Conservation (phyloP, 192 early-diverging fungal species). For the Fimicolochytrium jonesii region DNA sequence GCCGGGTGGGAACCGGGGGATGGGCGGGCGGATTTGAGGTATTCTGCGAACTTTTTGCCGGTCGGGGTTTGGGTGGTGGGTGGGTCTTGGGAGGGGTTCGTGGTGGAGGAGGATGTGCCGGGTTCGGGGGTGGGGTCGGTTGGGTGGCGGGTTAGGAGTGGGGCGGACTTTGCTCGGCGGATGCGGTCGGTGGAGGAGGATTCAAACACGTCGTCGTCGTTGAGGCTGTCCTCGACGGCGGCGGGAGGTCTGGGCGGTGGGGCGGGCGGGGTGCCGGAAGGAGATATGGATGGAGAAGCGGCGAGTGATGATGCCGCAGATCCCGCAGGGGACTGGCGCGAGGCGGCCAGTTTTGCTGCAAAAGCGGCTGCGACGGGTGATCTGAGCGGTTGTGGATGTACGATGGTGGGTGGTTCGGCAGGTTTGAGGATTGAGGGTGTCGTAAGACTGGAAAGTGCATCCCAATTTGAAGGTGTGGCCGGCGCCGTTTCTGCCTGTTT, state of each 20-base stretch:
- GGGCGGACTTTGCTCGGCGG: neutral
- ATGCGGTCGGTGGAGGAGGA: neutral
- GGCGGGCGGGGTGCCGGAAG: too few relatives aligned
- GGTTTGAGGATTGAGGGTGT: neutral
- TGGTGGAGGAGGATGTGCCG: neutral
- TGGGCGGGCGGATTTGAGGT: too few relatives aligned
- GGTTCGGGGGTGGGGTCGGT: neutral
- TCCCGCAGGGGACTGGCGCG: too few relatives aligned
- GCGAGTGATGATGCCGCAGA: too few relatives aligned
- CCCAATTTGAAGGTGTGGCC: too few relatives aligned
- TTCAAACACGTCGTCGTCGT: too few relatives aligned
- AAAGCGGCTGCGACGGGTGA: neutral
- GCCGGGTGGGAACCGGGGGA: neutral
- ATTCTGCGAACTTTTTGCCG: too few relatives aligned
- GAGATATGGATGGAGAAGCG: too few relatives aligned
- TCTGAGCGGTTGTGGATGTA: neutral
- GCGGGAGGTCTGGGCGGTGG: neutral
- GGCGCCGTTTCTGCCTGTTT: too few relatives aligned
- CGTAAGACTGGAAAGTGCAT: too few relatives aligned
- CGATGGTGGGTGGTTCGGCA: neutral
- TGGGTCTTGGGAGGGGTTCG: neutral
- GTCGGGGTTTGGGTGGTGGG: neutral
- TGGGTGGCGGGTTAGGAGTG: neutral
- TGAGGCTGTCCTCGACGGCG: neutral
- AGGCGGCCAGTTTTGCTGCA: constrained; percentile 2